A percentile compares a stretch with the other conserved stretches of the same genome.
These are phyloP conservation scores for Oryza glumipatula DNA, from an alignment of 176 grass and related monocot genomes.

Conservation along the genomic window DNA sequence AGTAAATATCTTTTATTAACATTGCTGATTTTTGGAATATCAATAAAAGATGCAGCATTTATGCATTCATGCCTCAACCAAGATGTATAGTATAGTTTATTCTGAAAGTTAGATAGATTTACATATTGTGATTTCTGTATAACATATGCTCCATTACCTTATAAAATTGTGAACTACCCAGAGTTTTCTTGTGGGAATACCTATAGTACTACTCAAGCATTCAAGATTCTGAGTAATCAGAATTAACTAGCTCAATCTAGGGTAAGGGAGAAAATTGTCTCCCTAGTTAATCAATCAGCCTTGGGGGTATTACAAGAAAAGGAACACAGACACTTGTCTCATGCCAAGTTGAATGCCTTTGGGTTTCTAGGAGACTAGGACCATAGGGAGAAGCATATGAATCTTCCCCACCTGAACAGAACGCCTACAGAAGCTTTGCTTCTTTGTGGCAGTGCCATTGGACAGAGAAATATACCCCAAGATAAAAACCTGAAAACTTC, in stretches of 20 bases:
- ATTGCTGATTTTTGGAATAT: too few relatives aligned
- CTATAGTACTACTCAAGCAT: not conserved
- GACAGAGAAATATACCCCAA: conserved; percentile 22
- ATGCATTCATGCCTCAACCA: not conserved
- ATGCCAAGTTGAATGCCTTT: conserved; percentile 32
- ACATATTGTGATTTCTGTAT: not conserved
- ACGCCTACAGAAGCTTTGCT: conserved; percentile 34
- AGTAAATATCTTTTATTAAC: not conserved
- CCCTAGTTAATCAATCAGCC: conserved; percentile 25
- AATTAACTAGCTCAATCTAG: conserved; percentile 40
- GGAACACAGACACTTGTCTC: conserved; percentile 14
- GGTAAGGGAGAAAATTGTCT: conserved; percentile 28
- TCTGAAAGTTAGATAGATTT: not conserved
- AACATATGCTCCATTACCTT: conserved; percentile 21
- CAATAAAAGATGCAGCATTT: not conserved
- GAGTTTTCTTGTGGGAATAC: not conserved
- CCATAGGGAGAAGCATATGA: conserved; percentile 3
- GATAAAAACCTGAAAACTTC: conserved; percentile 40
- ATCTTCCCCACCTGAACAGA: conserved; percentile 21
- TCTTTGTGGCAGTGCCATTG: conserved; percentile 7
- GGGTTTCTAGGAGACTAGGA: not conserved
- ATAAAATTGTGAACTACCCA: not conserved
- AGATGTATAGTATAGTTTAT: not conserved
- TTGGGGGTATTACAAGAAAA: conserved; percentile 33
- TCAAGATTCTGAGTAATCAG: conserved; percentile 21